Conservation (phyloP, 306 rosid genomes). For the Cicer pinnatifidum region DNA sequence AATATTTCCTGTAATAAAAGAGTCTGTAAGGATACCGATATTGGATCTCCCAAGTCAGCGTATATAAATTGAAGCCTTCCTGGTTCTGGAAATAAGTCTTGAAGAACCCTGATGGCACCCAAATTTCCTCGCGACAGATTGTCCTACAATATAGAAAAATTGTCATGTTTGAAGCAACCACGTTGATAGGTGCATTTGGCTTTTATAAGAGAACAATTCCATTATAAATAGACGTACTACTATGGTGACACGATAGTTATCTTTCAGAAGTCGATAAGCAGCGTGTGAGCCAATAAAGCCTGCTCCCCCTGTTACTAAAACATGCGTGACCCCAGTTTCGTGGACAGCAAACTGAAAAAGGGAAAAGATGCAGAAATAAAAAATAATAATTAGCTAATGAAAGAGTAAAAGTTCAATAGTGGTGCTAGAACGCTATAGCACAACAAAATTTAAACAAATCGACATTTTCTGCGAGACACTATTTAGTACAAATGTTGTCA, state of each 20-base stretch:
- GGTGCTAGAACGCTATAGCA: no score
- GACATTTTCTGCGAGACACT: no score
- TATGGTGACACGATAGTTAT: constrained; percentile 83
- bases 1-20: constrained; percentile 31
- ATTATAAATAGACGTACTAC: constrained; percentile 66
- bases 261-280: constrained; percentile 75
- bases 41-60: constrained; percentile 86
- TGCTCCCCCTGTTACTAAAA: constrained; percentile 97
- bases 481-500: no score
- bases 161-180: constrained; percentile 35
- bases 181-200: constrained; percentile 16
- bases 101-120: constrained; percentile 87
- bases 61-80: constrained; percentile 95
- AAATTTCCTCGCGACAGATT: constrained; percentile 91
- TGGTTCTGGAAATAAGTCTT: constrained; percentile 74
- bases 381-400: constrained; percentile 19
- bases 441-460: no score
- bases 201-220: constrained; percentile 28
- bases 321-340: constrained; percentile 83
- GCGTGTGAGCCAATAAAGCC: constrained; percentile 98
- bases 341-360: constrained; percentile 65
- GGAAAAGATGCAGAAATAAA: constrained; percentile 14
- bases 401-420: neutral
- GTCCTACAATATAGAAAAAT: constrained; percentile 60
- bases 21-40: constrained; percentile 64